A percentile compares a stretch with the other conserved stretches of the same genome.
phyloP scores from a whole-genome alignment of 345 rosid species.

The Murraya koenigii region DNA sequence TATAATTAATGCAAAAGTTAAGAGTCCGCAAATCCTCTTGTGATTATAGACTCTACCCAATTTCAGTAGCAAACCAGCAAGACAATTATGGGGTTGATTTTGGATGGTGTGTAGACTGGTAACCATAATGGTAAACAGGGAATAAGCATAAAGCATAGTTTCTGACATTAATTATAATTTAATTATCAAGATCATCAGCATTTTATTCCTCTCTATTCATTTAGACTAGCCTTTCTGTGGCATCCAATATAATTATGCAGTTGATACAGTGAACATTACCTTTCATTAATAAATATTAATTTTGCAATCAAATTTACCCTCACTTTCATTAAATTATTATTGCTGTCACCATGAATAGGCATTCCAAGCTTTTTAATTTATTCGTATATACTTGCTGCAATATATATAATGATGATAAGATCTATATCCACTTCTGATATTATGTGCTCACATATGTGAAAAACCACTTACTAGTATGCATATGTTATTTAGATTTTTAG shows the following conservation, averaged over 20 bases:
- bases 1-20: constrained; percentile 11
- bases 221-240: constrained; percentile 13
- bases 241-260: constrained; percentile 22
- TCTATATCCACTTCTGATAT: too few relatives aligned
- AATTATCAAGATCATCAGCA: constrained; percentile 9
- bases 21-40: constrained; percentile 2
- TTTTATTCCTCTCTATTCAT: not conserved
- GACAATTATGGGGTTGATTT: constrained; percentile 28
- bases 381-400: too few relatives aligned
- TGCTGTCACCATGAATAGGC: not conserved
- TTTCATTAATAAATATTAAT: constrained; percentile 13
- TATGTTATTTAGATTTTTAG: not conserved
- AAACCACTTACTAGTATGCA: not conserved
- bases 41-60: constrained; percentile 4
- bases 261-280: constrained; percentile 16
- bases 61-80: constrained; percentile 33
- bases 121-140: constrained; percentile 22
- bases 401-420: too few relatives aligned
- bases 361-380: not conserved
- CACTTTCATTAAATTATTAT: not conserved
- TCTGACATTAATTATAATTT: constrained; percentile 13
- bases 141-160: constrained; percentile 5
- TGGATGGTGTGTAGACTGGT: constrained; percentile 1
- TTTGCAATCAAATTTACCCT: not conserved
- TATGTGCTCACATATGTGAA: not conserved